A percentile compares a stretch with the other conserved stretches of the same genome.
phyloP scores from a whole-genome alignment of 2,329 filamentous ascomycete genomes.

The Pseudogymnoascus sp. region DNA sequence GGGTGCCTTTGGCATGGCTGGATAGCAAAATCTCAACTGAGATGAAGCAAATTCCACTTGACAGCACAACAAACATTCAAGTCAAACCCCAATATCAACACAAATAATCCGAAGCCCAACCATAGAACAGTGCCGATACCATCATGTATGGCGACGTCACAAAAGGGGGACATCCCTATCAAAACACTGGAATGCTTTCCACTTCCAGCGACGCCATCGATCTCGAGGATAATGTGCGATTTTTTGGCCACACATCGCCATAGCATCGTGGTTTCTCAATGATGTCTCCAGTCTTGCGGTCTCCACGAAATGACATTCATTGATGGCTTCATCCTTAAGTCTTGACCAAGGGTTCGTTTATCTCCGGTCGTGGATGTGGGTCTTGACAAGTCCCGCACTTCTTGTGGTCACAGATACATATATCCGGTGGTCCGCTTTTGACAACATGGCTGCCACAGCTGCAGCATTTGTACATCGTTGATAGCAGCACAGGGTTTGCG shows the following conservation, averaged over 20 bases:
- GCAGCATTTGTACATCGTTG: constrained; percentile 2
- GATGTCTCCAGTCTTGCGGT: no score
- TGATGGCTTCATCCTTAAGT: not conserved
- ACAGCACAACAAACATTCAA: not conserved
- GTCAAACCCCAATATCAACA: not conserved
- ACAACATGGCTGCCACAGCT: not conserved
- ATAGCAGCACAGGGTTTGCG: not conserved
- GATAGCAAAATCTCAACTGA: not conserved
- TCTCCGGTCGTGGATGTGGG: not conserved
- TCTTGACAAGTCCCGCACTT: not conserved
- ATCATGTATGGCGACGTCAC: not conserved
- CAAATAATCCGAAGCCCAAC: not conserved
- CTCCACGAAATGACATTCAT: not conserved
- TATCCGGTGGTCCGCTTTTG: not conserved
- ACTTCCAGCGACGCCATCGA: not conserved
- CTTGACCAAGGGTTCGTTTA: not conserved
- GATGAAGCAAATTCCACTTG: not conserved
- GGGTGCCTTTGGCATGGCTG: not conserved
- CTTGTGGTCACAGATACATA: not conserved
- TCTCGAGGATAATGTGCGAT: not conserved
- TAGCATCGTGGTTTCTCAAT: not conserved
- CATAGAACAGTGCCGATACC: not conserved
- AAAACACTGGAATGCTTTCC: not conserved
- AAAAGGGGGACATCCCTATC: not conserved
- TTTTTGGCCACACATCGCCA: not conserved